phyloP scores from a whole-genome alignment of 164 flowering plant genomes.

The Kingdonia uniflora region DNA sequence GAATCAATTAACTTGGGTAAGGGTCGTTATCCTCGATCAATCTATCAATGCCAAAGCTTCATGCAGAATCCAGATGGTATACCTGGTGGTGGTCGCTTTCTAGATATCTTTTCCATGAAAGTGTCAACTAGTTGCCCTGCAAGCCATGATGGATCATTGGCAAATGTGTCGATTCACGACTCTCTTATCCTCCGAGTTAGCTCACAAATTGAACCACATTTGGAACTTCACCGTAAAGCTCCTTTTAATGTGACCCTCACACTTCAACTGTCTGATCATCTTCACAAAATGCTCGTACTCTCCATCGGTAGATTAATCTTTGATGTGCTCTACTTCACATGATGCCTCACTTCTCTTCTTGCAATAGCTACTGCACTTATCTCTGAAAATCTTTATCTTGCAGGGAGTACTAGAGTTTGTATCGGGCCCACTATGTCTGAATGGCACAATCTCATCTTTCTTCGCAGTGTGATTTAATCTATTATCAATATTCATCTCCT shows the following conservation, averaged over 20 bases:
- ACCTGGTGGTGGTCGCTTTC: constrained; percentile 31
- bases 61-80: constrained; percentile 59
- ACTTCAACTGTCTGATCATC: constrained; percentile 66
- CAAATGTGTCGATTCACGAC: constrained; percentile 71
- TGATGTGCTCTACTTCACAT: constrained; percentile 19
- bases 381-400: constrained; percentile 44
- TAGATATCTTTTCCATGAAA: constrained; percentile 54
- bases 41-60: constrained; percentile 66
- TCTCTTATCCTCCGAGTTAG: constrained; percentile 58
- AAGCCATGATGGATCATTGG: constrained; percentile 64
- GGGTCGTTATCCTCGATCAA: neutral
- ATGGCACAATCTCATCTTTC: constrained; percentile 38
- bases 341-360: constrained; percentile 25
- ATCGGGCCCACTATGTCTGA: constrained; percentile 21
- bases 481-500: constrained; percentile 35
- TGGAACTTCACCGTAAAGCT: constrained; percentile 76
- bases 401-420: constrained; percentile 58
- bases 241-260: constrained; percentile 68
- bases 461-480: constrained; percentile 24
- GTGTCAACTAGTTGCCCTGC: constrained; percentile 89
- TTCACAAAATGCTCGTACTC: constrained; percentile 82
- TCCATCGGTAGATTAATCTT: constrained; percentile 27
- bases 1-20: constrained; percentile 7
- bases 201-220: constrained; percentile 88
- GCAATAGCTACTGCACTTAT: constrained; percentile 25